A percentile compares a stretch with the other conserved stretches of the same genome.
phyloP scores from a whole-genome alignment of 352 stramenopile species.

The Phytophthora sp. region DNA sequence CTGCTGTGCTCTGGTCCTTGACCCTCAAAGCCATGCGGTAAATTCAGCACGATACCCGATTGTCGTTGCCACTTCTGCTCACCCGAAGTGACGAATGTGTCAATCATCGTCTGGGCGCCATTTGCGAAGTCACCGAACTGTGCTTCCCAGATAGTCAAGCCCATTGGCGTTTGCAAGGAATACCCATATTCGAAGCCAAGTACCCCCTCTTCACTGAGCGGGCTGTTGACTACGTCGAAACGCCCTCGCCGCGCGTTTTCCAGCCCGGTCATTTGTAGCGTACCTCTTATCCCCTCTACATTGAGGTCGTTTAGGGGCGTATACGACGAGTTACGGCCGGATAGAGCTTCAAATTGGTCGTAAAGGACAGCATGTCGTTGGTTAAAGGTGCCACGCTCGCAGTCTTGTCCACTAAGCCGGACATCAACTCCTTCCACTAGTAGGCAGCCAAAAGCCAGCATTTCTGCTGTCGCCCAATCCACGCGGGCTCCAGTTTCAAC shows the following conservation, averaged over 20 bases:
- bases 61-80: slow-evolving; percentile 93
- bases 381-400: slow-evolving; percentile 90
- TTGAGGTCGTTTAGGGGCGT: slow-evolving; percentile 93
- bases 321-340: slow-evolving; percentile 89
- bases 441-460: slow-evolving; percentile 85
- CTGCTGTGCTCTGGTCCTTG: slow-evolving; percentile 88
- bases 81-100: slow-evolving; percentile 84
- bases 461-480: slow-evolving; percentile 90
- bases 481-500: slow-evolving; percentile 84
- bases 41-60: slow-evolving; percentile 76
- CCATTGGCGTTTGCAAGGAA: slow-evolving; percentile 73
- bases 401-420: slow-evolving; percentile 89
- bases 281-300: slow-evolving; percentile 50
- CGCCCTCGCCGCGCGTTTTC: slow-evolving; percentile 49
- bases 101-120: slow-evolving; percentile 88
- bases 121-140: slow-evolving; percentile 92
- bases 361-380: slow-evolving; percentile 90
- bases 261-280: slow-evolving; percentile 45
- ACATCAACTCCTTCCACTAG: slow-evolving; percentile 87
- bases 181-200: slow-evolving; percentile 91
- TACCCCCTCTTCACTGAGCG: slow-evolving; percentile 84
- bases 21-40: slow-evolving; percentile 89
- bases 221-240: slow-evolving; percentile 86
- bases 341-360: slow-evolving; percentile 84
- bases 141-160: slow-evolving; percentile 92